Evolutionary conservation across 2,329 filamentous ascomycete genomes (phyloP), one percentile per base, ranked within the genome.

Genomic region (Metarhizium album): DNA sequence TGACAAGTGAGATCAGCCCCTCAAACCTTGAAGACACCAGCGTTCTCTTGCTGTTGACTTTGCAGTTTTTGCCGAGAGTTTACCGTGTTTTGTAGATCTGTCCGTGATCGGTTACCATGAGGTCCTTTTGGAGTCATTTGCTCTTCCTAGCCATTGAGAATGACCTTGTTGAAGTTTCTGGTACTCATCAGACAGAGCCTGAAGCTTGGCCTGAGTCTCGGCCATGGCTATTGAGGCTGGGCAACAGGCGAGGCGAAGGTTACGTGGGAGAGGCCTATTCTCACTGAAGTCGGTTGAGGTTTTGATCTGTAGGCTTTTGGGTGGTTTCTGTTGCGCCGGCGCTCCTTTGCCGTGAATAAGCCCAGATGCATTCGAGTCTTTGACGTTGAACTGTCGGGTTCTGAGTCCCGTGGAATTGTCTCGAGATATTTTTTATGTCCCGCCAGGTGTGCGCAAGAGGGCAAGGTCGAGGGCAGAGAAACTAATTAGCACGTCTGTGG

Each of bases 11-110:
- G 24, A 18, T 8, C 8, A 6, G 23, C 29, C 16, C 18, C 33
- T 9, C 29, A 43, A 59, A 88, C 87, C 71, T 87, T 86, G 67
- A 94, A 83, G 9, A 98, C 93, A 16, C 86, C 84, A 46, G 84
- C 72, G 65, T 97, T 98, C 68, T 98, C 93, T 64, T 95, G 88
- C 66, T 87, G 87, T 68, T 98, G 93, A 6, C 90, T 87, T 66
- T 96, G 90, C 6, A 98, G 82, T 70, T 87, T 94, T 71, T 98
- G 90, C 55, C 90, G 82, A 9, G 89, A 86, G 43, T 83, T 76
- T 24, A 97, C 81, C 18, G 81, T 74, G 42, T 75, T 79, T 67
- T 90, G 86, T 50, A 97, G 78, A 59, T 97, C 93, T 95, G 49
- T 8, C 18, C 1, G 18, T 46, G 7, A 33, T 54, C 16, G 59